These are phyloP conservation scores for Aspergillus spinulosporus DNA, from an alignment of 2,329 filamentous ascomycete genomes.

Conservation along the genomic window DNA sequence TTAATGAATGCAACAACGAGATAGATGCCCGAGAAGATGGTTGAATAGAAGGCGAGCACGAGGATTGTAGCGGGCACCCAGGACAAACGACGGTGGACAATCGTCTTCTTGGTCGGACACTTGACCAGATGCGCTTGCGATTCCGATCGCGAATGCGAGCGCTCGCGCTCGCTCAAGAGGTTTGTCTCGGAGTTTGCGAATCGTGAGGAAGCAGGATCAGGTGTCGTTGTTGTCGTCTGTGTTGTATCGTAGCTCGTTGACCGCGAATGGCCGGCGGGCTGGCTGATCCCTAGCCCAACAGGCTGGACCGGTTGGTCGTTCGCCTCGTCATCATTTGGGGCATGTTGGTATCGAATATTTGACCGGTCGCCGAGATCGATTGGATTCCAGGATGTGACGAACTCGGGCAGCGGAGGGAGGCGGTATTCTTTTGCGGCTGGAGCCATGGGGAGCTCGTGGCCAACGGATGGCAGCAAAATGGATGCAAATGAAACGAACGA, in stretches of 20 bases:
- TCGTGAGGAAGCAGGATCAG: background rate
- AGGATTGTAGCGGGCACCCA: constrained; percentile 40
- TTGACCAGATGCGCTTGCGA: constrained; percentile 4
- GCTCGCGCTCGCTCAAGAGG: background rate
- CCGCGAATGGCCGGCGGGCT: background rate
- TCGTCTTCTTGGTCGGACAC: constrained; percentile 33
- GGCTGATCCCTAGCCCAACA: constrained; percentile 6
- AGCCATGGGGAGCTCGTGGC: constrained; percentile 3
- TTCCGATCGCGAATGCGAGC: background rate
- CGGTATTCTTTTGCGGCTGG: background rate
- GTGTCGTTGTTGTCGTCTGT: background rate
- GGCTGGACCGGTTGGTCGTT: background rate
- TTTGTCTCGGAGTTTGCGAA: background rate
- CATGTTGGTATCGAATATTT: constrained; percentile 8
- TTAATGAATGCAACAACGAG: constrained; percentile 60
- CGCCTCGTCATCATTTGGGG: background rate
- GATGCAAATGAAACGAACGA: background rate
- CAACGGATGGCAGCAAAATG: background rate
- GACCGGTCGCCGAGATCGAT: constrained; percentile 8
- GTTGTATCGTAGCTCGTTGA: constrained; percentile 8
- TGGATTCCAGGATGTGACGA: background rate
- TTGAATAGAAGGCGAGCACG: constrained; percentile 41
- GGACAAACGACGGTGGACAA: constrained; percentile 35
- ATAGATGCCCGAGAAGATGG: constrained; percentile 53
- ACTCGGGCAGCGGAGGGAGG: background rate